Percentiles rank a stretch among this genome's conserved stretches.
phyloP scores from a whole-genome alignment of 805 yeast genomes.

The Yueomyces sp. region DNA sequence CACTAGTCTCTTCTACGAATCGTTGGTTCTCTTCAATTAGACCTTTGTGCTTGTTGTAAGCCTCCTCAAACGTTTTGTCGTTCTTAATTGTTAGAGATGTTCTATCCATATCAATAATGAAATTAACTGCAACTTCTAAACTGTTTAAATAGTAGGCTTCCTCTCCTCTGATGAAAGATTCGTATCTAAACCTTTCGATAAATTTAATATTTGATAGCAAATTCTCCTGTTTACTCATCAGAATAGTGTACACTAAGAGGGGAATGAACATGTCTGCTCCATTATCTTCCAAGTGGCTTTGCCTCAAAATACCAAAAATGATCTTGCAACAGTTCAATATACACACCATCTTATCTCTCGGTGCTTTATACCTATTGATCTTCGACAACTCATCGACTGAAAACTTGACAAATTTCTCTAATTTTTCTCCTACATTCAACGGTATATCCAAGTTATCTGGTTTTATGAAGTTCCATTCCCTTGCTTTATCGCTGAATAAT shows the following conservation, averaged over 20 bases:
- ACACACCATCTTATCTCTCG: conserved; percentile 88
- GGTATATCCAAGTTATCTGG: conserved; percentile 67
- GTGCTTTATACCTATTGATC: conserved; percentile 76
- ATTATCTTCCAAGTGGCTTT: conserved; percentile 45
- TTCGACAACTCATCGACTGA: conserved; percentile 67
- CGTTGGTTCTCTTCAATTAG: conserved; percentile 4
- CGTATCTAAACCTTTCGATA: conserved; percentile 72
- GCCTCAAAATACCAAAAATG: conserved; percentile 74
- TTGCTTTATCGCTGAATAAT: conserved; percentile 35
- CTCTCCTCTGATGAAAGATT: conserved; percentile 71
- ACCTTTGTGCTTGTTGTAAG: conserved; percentile 33
- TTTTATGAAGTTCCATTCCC: conserved; percentile 57
- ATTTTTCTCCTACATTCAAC: conserved; percentile 33
- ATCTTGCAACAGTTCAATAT: conserved; percentile 85
- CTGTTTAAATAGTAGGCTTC: conserved; percentile 84
- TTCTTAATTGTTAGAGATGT: conserved; percentile 48
- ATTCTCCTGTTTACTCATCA: conserved; percentile 51
- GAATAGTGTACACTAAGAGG: conserved; percentile 60
- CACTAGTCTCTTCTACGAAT: not conserved
- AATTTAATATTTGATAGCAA: conserved; percentile 71
- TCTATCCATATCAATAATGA: conserved; percentile 47
- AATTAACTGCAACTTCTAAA: conserved; percentile 78
- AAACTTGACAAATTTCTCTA: conserved; percentile 43
- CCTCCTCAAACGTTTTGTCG: conserved; percentile 43
- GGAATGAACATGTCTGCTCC: conserved; percentile 96